These are phyloP conservation scores for Ceratocystis cacaofunesta DNA, from an alignment of 2,329 filamentous ascomycete species.

Conservation along the genomic window DNA sequence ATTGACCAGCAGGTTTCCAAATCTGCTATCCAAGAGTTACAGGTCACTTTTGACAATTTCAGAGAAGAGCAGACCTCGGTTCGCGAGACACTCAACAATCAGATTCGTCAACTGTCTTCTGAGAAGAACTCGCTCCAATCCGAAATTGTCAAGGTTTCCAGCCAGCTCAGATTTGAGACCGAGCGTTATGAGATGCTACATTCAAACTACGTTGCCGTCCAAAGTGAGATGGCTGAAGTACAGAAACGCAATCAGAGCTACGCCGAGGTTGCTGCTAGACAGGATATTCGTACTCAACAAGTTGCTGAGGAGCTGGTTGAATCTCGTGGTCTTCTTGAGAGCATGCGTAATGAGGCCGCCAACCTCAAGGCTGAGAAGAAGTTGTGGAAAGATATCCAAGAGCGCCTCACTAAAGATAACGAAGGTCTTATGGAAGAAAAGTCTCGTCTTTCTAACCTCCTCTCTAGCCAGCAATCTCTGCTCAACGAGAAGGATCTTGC, in stretches of 20 bases:
- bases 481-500: constrained; percentile 82
- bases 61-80: constrained; percentile 73
- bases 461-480: constrained; percentile 72
- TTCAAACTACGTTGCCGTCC: constrained; percentile 68
- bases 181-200: constrained; percentile 85
- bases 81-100: constrained; percentile 66
- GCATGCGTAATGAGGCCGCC: constrained; percentile 75
- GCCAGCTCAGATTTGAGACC: constrained; percentile 65
- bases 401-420: constrained; percentile 75
- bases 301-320: constrained; percentile 88
- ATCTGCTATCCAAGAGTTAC: constrained; percentile 70
- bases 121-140: constrained; percentile 73
- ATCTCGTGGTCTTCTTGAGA: constrained; percentile 64
- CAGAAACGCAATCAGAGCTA: constrained; percentile 66
- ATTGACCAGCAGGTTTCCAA: constrained; percentile 44
- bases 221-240: constrained; percentile 71
- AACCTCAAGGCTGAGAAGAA: constrained; percentile 93
- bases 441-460: constrained; percentile 63
- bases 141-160: constrained; percentile 64
- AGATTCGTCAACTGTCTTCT: constrained; percentile 63
- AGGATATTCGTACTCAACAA: constrained; percentile 81
- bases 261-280: constrained; percentile 72
- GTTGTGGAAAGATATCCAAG: constrained; percentile 86
- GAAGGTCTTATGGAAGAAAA: constrained; percentile 74
- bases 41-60: constrained; percentile 79